phyloP scores from a whole-genome alignment of 179 eudicot genomes.

The Spinacia oleracea region DNA sequence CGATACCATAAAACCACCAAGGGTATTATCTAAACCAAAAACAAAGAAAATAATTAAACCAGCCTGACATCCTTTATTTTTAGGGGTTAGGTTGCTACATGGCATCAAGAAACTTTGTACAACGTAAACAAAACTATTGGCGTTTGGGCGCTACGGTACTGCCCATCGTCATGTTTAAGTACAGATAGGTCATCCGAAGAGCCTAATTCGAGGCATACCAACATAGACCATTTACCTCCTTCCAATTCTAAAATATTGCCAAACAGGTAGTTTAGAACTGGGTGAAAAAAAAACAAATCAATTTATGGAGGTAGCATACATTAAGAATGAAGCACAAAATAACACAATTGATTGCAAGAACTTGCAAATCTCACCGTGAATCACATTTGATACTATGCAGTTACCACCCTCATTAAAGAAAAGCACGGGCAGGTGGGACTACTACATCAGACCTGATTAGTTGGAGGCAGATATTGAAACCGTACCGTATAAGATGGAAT shows the following conservation, averaged over 20 bases:
- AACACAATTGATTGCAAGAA: neutral
- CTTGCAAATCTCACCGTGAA: neutral
- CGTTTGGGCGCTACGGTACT: neutral
- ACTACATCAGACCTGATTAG: conserved; percentile 7
- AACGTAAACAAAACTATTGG: neutral
- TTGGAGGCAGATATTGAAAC: conserved; percentile 7
- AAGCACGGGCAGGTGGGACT: neutral
- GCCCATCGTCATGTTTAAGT: too few species aligned
- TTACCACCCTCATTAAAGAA: neutral
- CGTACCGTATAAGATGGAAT: conserved; percentile 81
- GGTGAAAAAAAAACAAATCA: neutral
- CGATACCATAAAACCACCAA: neutral
- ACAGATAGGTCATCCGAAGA: too few species aligned
- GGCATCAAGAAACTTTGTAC: neutral
- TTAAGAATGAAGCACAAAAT: neutral
- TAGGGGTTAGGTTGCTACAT: neutral
- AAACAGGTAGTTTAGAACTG: neutral
- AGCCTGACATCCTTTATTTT: neutral
- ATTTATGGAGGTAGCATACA: neutral
- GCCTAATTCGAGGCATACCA: too few species aligned
- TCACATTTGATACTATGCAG: neutral
- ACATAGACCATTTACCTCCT: neutral
- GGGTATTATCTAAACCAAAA: conserved; percentile 3
- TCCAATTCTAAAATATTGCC: neutral
- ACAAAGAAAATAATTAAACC: neutral